A percentile compares a stretch with the other conserved stretches of the same genome.
These are phyloP conservation scores for Leishmania tropica DNA, from an alignment of 208 protist genomes.

Conservation along the genomic window DNA sequence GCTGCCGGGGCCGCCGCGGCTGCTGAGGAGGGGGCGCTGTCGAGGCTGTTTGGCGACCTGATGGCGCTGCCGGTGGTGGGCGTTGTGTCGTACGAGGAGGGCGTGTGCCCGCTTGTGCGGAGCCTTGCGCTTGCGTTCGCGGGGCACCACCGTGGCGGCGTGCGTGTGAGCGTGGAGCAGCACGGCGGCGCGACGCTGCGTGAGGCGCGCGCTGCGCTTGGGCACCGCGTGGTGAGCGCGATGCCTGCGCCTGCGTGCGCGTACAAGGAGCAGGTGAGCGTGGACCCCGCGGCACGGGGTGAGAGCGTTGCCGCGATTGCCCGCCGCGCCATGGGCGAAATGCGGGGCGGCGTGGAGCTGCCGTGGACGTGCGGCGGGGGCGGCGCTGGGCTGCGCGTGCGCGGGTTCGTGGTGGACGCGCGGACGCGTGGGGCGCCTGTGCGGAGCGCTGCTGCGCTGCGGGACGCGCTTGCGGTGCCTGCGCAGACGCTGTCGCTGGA, in stretches of 20 bases:
- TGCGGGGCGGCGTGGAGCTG: slow-evolving; percentile 15
- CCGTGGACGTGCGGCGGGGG: slow-evolving; percentile 15
- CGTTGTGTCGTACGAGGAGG: slow-evolving; percentile 40
- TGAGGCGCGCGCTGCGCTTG: slow-evolving; percentile 13
- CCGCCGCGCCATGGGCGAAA: background rate
- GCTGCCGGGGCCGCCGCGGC: background rate
- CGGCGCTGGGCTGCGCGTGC: slow-evolving; percentile 29
- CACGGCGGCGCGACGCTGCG: slow-evolving; percentile 13
- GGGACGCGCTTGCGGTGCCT: slow-evolving; percentile 33
- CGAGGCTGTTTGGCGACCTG: slow-evolving; percentile 25
- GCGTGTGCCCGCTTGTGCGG: slow-evolving; percentile 50
- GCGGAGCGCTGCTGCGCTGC: background rate
- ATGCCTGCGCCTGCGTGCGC: slow-evolving; percentile 34
- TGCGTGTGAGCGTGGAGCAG: slow-evolving; percentile 12
- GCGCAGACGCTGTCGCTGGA: slow-evolving; percentile 62
- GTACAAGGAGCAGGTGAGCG: slow-evolving; percentile 7
- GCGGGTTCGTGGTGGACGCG: slow-evolving; percentile 35
- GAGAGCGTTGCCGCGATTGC: background rate
- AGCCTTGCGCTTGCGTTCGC: slow-evolving; percentile 47
- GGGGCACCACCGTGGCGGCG: slow-evolving; percentile 39
- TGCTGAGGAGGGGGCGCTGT: slow-evolving; percentile 17
- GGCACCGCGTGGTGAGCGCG: slow-evolving; percentile 25
- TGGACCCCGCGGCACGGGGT: background rate
- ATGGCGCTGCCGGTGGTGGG: slow-evolving; percentile 52
- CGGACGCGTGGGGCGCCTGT: slow-evolving; percentile 19